Evolutionary conservation across 2,329 filamentous ascomycete genomes (phyloP), one percentile per base, ranked within the genome.

Genomic region (Coniochaeta sp.): DNA sequence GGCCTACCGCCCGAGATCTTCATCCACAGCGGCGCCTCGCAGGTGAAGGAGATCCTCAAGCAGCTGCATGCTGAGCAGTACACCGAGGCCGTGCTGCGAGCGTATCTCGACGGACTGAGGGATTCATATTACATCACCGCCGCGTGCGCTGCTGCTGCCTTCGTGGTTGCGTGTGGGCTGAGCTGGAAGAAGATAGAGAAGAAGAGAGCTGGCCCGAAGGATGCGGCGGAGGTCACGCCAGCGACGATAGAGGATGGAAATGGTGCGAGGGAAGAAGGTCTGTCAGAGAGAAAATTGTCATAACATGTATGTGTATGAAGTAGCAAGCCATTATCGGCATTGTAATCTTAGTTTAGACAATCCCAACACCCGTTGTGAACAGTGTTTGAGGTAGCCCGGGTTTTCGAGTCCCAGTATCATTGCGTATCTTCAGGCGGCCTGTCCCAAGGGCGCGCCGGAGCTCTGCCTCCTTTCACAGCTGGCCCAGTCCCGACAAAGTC

Each of bases 401-500:
- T 12, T 26, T 12, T 26, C 33, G 34, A 28, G 6, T 55, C 6
- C 14, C 24, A 55, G 19, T 12, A 11, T 58, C 22, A 58, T 31
- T 58, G 56, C 36, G 56, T 58, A 44, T 58, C 56, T 22, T 40
- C 34, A 6, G 56, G 56, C 36, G 56, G 56, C 59, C 62, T 62
- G 11, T 61, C 50, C 31, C 63, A 58, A 31, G 56, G 54, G 2
- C 54, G 54, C 17, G 24, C 34, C 34, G 19, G 56, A 33, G 22
- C 56, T n/a, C 33, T 44, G 4, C 38, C 24, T 9, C 38, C 56
- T 11, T 44, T 50, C n/a, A 26, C n/a, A 52, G 26, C 44, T 7
- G 22, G 40, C 14, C 58, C 58, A 2, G 22, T 33, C 17, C 78
- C 79, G 5, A 96, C 85, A 72, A 93, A 95, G 40, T 79, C 77